Conservation (phyloP, 2,329 filamentous ascomycete species). For the Alternaria sp. region DNA sequence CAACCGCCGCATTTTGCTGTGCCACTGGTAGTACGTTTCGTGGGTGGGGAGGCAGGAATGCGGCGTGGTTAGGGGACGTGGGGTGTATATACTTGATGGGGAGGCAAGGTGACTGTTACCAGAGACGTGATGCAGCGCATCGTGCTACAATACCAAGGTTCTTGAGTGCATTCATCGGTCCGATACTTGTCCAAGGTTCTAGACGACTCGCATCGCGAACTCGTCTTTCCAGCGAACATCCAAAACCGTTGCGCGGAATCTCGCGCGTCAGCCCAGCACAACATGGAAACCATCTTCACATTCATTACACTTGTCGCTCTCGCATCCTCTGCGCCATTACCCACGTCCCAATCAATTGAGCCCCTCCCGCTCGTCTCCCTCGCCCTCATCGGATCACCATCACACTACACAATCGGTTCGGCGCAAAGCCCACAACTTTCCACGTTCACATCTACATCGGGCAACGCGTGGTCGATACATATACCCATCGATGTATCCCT, state of each 20-base stretch:
- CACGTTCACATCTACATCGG: neutral
- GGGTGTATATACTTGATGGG: neutral
- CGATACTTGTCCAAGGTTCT: neutral
- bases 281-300: neutral
- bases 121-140: neutral
- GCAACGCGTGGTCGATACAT: slow-evolving; percentile 18
- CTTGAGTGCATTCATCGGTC: neutral
- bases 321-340: neutral
- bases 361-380: neutral
- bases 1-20: slow-evolving; percentile 23
- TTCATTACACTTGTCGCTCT: neutral
- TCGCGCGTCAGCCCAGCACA: neutral
- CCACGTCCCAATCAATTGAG: neutral
- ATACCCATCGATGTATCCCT: slow-evolving; percentile 29
- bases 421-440: neutral
- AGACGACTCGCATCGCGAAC: neutral
- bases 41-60: neutral
- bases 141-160: neutral
- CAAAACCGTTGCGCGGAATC: neutral
- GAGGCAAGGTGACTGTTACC: too few species aligned
- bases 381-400: neutral
- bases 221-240: neutral
- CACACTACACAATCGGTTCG: neutral
- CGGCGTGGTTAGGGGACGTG: neutral
- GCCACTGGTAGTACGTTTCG: slow-evolving; percentile 16